phyloP scores from a whole-genome alignment of 2,329 filamentous ascomycete species.

The Venturia effusa region DNA sequence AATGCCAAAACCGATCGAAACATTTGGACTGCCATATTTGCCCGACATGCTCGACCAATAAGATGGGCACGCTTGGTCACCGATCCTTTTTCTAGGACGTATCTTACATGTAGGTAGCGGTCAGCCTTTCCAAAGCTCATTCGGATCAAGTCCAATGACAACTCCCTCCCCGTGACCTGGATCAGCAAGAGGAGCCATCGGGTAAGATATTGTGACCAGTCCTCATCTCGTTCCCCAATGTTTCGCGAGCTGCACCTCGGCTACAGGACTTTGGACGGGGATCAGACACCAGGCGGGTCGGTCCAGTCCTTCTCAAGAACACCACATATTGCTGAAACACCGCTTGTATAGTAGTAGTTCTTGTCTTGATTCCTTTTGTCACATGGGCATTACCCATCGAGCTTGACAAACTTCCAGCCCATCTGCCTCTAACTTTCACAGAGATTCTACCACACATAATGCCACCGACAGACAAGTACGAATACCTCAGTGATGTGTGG shows the following conservation, averaged over 20 bases:
- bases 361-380: neutral
- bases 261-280: neutral
- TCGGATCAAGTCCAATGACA: neutral
- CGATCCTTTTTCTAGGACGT: no score
- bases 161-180: neutral
- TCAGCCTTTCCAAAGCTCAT: neutral
- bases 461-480: conserved; percentile 16
- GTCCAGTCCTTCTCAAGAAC: neutral
- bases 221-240: neutral
- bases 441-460: neutral
- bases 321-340: neutral
- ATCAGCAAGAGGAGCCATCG: neutral
- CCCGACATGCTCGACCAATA: neutral
- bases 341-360: neutral
- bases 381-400: neutral
- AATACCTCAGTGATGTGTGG: conserved; percentile 78
- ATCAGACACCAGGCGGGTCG: neutral
- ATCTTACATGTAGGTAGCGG: no score
- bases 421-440: neutral
- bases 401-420: neutral
- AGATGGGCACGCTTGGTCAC: no score
- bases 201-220: neutral
- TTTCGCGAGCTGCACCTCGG: neutral
- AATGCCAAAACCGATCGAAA: no score
- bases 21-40: no score